Evolutionary conservation across 164 flowering plant genomes (phyloP), one percentile per base, ranked within the genome.

Genomic region (Paratinospora sagittata): DNA sequence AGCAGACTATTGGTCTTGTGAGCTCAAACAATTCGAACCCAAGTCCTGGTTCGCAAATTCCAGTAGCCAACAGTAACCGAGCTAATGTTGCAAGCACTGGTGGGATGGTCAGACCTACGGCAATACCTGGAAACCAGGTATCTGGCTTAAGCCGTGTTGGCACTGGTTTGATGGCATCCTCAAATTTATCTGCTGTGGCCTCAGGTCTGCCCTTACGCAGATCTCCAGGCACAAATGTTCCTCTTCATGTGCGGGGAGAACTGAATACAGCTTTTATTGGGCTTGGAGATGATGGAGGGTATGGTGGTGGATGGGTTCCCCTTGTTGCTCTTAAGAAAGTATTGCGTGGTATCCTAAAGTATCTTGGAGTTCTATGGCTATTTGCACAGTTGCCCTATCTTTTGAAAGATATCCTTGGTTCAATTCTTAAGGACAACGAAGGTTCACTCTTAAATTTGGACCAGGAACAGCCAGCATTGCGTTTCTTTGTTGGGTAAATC

Each of bases 291-390:
- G 99, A 96, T 84, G 99, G 99, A 49, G 99, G 99, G 11, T 96
- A 96, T 85, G 99, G 99, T 24, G 99, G 99, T 66, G 99, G 99
- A 70, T 96, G 98, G 98, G 99, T 96, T 82, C 99, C 99, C 30
- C 88, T 90, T 74, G 97, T 91, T 78, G 98, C 99, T 47, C 97
- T 96, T 58, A 96, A 96, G 77, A 96, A 96, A 80, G 99, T 96
- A 66, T 77, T 96, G 66, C 85, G 99, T 65, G 96, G 98, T 43
- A 91, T 93, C 75, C 91, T 96, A 27, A 96, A 96, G 82, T 96
- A 96, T 75, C 95, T 96, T 69, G 99, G 99, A 69, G 99, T 96
- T 10, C 81, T 96, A 37, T 96, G 99, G 99, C 82, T 96, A 8
- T 96, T 96, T 90, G 97, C 99, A 12, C 98, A 96, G 75, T 81